phyloP scores from a whole-genome alignment of 768 basidiomycete genomes.

The Kwoniella europaea region DNA sequence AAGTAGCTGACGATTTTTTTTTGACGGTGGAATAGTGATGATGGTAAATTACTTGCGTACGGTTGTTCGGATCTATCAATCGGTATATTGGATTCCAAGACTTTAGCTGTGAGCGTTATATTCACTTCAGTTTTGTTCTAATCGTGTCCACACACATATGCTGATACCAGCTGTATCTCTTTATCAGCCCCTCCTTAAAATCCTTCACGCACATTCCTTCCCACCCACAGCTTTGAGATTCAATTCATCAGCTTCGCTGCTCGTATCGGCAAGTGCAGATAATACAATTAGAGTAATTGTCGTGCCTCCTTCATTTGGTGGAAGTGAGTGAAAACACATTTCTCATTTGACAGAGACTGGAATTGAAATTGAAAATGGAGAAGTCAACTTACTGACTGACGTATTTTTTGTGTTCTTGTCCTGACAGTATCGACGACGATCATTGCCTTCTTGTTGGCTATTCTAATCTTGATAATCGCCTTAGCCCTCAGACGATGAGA shows the following conservation, averaged over 20 bases:
- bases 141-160: too few species aligned
- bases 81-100: conserved; percentile 78
- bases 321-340: conserved; percentile 46
- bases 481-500: conserved; percentile 12
- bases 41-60: conserved; percentile 81
- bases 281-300: conserved; percentile 78
- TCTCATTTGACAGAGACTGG: background rate
- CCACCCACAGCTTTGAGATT: conserved; percentile 88
- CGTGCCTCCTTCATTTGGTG: conserved; percentile 64
- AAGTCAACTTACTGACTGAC: too few species aligned
- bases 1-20: background rate
- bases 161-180: too few species aligned
- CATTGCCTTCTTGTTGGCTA: conserved; percentile 29
- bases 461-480: conserved; percentile 23
- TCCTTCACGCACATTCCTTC: conserved; percentile 93
- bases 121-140: background rate
- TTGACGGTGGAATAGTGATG: conserved; percentile 63
- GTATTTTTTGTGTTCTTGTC: too few species aligned
- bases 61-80: conserved; percentile 86
- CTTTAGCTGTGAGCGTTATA: conserved; percentile 68
- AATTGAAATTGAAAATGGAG: too few species aligned
- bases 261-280: conserved; percentile 90
- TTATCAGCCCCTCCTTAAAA: conserved; percentile 78
- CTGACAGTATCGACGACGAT: conserved; percentile 19
- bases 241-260: conserved; percentile 76